phyloP scores from a whole-genome alignment of 257 asterid genomes.

The Solanum tarapatanum region DNA sequence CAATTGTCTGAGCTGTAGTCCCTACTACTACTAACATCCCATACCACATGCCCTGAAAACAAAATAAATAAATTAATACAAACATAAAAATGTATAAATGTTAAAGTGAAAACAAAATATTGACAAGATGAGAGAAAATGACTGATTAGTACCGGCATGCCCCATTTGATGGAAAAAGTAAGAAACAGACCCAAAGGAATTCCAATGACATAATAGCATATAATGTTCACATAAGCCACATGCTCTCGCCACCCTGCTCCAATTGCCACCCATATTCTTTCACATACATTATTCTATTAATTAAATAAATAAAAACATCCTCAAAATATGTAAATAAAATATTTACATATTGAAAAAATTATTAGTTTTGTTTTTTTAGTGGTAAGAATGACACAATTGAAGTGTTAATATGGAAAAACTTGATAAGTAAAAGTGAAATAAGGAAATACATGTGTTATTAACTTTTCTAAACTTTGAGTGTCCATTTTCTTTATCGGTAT shows the following conservation, averaged over 20 bases:
- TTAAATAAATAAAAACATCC: background rate
- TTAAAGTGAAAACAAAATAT: too few relatives aligned
- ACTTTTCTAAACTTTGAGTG: too few relatives aligned
- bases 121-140: background rate
- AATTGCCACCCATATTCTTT: background rate
- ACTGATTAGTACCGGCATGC: background rate
- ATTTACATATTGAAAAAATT: too few relatives aligned
- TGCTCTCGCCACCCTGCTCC: background rate
- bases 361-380: too few relatives aligned
- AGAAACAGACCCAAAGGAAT: background rate
- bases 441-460: too few relatives aligned
- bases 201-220: background rate
- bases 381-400: too few relatives aligned
- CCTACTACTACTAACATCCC: constrained; percentile 1
- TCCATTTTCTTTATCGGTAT: too few relatives aligned
- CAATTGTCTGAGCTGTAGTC: background rate
- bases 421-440: too few relatives aligned
- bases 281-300: background rate
- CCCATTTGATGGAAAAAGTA: background rate
- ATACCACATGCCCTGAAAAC: constrained; percentile 1
- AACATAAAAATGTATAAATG: too few relatives aligned
- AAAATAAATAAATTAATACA: too few relatives aligned
- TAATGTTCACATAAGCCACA: background rate
- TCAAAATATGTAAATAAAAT: background rate
- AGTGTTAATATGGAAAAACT: too few relatives aligned